phyloP scores from a whole-genome alignment of 148 eudicot species.

The Agrostemma githago region DNA sequence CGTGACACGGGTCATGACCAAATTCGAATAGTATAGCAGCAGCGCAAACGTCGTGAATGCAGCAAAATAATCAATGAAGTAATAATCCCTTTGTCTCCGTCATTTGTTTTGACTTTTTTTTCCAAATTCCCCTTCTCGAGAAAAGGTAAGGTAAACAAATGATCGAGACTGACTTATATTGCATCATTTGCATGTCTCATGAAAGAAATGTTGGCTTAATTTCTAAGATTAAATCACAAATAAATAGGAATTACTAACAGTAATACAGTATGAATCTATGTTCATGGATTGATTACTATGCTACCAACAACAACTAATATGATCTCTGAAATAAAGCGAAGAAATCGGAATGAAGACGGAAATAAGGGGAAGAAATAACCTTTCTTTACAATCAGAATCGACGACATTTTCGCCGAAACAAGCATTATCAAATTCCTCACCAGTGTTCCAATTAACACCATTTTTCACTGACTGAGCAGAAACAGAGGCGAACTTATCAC shows the following conservation, averaged over 20 bases:
- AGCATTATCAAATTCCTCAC: constrained; percentile 18
- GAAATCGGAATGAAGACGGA: neutral
- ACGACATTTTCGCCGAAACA: constrained; percentile 31
- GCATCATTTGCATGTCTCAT: neutral
- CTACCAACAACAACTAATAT: neutral
- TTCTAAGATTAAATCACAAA: neutral
- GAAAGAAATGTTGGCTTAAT: neutral
- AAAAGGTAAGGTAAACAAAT: neutral
- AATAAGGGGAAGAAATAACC: constrained; percentile 15
- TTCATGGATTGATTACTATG: neutral
- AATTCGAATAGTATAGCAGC: neutral
- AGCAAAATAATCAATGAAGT: neutral
- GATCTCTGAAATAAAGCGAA: neutral
- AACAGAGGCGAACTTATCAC: neutral
- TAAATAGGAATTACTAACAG: neutral
- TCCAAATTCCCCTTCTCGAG: neutral
- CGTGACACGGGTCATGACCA: neutral
- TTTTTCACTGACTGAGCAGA: neutral
- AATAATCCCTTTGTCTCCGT: neutral
- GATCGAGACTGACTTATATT: neutral
- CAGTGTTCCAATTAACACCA: neutral
- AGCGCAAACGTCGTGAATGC: neutral
- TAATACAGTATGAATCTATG: too few species aligned
- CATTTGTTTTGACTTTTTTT: neutral
- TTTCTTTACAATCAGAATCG: constrained; percentile 32